phyloP scores from a whole-genome alignment of 805 yeast species.

The Metschnikowia baotianmanensis region DNA sequence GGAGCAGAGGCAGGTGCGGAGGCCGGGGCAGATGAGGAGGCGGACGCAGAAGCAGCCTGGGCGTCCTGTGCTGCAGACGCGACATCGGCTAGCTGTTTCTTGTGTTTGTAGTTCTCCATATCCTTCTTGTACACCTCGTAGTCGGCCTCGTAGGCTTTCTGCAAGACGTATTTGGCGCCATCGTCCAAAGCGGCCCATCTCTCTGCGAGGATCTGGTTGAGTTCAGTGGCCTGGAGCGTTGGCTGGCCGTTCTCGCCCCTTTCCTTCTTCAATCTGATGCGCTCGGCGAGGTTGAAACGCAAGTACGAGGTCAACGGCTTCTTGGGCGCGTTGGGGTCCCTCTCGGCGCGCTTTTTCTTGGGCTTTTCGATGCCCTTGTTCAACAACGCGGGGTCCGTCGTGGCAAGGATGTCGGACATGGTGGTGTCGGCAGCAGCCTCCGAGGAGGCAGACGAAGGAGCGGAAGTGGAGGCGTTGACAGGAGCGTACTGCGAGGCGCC shows the following conservation, averaged over 20 bases:
- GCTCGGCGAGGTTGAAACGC: conserved; percentile 66
- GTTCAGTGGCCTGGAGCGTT: conserved; percentile 68
- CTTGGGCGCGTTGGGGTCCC: conserved; percentile 93
- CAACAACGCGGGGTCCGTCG: conserved; percentile 9
- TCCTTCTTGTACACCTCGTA: conserved; percentile 35
- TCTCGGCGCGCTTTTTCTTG: conserved; percentile 50
- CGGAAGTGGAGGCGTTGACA: no score
- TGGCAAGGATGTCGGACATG: conserved; percentile 5
- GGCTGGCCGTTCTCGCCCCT: conserved; percentile 56
- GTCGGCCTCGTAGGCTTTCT: conserved; percentile 52
- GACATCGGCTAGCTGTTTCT: conserved; percentile 21
- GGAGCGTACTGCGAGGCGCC: no score
- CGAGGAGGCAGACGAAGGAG: background rate
- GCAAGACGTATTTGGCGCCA: conserved; percentile 70
- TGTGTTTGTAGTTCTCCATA: conserved; percentile 35
- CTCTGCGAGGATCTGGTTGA: conserved; percentile 74
- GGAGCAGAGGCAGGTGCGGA: no score
- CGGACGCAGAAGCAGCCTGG: no score
- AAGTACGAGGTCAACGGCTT: conserved; percentile 90
- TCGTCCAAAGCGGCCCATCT: conserved; percentile 74
- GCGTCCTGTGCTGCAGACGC: conserved; percentile 3
- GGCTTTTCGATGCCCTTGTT: conserved; percentile 6
- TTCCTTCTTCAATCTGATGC: conserved; percentile 69
- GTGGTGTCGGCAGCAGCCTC: background rate
- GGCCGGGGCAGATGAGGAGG: background rate